Evolutionary conservation across 257 asterid species (phyloP).

Genomic region (Solanum chiquidenum): DNA sequence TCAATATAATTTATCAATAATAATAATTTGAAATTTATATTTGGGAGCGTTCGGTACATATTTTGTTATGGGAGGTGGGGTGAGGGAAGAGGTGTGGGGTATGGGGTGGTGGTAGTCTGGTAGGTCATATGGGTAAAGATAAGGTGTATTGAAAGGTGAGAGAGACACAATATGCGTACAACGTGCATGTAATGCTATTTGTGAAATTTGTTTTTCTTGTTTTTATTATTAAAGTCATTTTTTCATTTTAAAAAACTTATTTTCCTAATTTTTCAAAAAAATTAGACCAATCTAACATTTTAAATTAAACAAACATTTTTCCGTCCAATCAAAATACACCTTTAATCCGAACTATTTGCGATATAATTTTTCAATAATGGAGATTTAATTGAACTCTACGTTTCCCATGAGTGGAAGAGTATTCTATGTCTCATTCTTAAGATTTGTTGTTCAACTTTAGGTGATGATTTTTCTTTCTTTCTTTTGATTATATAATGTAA

Average conservation of each 20-base stretch:
- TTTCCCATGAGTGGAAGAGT: neutral
- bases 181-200: too few relatives aligned
- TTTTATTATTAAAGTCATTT: too few relatives aligned
- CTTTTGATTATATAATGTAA: neutral
- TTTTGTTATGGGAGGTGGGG: neutral
- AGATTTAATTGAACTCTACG: neutral
- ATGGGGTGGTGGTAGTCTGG: neutral
- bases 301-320: too few relatives aligned
- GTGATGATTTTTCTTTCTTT: neutral
- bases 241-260: too few relatives aligned
- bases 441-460: neutral
- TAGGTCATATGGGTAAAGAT: neutral
- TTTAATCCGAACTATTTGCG: neutral
- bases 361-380: neutral
- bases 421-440: neutral
- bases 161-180: too few relatives aligned
- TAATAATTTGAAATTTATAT: neutral
- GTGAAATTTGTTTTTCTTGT: too few relatives aligned
- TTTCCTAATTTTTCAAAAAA: too few relatives aligned
- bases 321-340: neutral
- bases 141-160: neutral
- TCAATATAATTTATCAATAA: neutral
- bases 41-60: neutral
- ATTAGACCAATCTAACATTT: neutral
- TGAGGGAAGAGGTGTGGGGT: neutral